Conservation (phyloP, 495 filamentous ascomycete species). For the Neurospora sp. region DNA sequence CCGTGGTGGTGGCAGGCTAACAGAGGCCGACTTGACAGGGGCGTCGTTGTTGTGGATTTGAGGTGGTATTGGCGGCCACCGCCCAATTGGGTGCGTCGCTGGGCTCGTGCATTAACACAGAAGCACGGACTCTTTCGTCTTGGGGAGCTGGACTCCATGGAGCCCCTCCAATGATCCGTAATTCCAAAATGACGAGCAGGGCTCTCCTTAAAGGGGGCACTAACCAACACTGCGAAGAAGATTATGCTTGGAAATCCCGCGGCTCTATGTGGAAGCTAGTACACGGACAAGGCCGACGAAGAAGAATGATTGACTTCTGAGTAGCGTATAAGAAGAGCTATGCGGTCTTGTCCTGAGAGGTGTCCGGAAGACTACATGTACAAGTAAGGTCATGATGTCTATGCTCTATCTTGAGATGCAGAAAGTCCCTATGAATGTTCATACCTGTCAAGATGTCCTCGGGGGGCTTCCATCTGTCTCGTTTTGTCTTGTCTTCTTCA, state of each 20-base stretch:
- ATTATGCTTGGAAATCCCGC: neutral
- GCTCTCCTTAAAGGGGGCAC: neutral
- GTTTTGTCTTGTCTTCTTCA: neutral
- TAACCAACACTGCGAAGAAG: neutral
- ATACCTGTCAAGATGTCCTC: neutral
- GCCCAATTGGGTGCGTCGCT: neutral
- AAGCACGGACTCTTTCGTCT: neutral
- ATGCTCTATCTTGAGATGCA: neutral
- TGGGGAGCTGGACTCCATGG: neutral
- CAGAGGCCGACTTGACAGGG: neutral
- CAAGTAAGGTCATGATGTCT: neutral
- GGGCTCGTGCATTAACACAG: neutral
- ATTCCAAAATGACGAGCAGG: neutral
- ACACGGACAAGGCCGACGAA: neutral
- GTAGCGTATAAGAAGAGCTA: neutral
- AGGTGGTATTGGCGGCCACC: neutral
- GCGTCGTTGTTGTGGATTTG: neutral
- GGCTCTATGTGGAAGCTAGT: neutral
- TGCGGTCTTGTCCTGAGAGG: neutral
- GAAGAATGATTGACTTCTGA: neutral
- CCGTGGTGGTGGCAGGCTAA: neutral
- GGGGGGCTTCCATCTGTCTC: neutral
- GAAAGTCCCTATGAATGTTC: neutral
- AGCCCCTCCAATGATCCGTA: neutral
- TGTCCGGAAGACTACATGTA: neutral